Percentiles rank a stretch among this genome's conserved stretches.
Conservation (phyloP, 2,329 filamentous ascomycete species). For the Cordyceps cicadae region DNA sequence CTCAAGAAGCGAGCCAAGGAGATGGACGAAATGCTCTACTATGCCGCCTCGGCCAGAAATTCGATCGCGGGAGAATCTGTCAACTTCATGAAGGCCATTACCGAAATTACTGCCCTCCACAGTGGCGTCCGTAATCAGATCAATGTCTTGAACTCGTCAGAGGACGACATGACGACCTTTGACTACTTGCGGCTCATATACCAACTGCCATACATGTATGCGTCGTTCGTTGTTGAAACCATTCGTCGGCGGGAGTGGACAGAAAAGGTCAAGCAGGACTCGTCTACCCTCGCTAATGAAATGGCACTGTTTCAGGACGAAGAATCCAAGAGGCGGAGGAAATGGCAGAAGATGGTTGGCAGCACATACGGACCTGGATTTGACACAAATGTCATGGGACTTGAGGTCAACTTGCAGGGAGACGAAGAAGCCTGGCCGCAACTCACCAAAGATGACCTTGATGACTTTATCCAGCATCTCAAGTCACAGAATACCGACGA, state of each 20-base stretch:
- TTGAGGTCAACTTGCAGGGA: constrained; percentile 79
- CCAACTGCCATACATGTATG: constrained; percentile 81
- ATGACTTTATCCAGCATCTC: constrained; percentile 61
- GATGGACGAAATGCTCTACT: constrained; percentile 52
- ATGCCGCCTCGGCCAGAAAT: constrained; percentile 59
- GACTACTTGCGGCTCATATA: constrained; percentile 73
- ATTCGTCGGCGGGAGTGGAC: constrained; percentile 83
- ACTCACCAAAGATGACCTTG: constrained; percentile 66
- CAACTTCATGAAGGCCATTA: constrained; percentile 73
- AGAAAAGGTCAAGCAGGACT: constrained; percentile 82
- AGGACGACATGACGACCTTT: constrained; percentile 72
- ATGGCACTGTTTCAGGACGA: constrained; percentile 89
- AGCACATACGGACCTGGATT: constrained; percentile 61
- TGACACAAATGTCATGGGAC: constrained; percentile 62
- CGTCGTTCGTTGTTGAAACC: constrained; percentile 78
- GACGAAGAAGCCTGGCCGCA: constrained; percentile 74
- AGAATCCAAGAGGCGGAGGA: constrained; percentile 77
- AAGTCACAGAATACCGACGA: constrained; percentile 57
- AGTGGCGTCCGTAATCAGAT: constrained; percentile 65
- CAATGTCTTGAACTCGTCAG: constrained; percentile 59
- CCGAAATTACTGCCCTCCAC: constrained; percentile 68
- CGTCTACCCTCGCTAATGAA: constrained; percentile 80
- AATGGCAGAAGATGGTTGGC: constrained; percentile 82
- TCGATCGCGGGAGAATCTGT: constrained; percentile 56
- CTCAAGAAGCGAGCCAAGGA: constrained; percentile 48